Base-by-base conservation (phyloP, 2,329 filamentous ascomycete genomes). In the Epichloe sp. region DNA sequence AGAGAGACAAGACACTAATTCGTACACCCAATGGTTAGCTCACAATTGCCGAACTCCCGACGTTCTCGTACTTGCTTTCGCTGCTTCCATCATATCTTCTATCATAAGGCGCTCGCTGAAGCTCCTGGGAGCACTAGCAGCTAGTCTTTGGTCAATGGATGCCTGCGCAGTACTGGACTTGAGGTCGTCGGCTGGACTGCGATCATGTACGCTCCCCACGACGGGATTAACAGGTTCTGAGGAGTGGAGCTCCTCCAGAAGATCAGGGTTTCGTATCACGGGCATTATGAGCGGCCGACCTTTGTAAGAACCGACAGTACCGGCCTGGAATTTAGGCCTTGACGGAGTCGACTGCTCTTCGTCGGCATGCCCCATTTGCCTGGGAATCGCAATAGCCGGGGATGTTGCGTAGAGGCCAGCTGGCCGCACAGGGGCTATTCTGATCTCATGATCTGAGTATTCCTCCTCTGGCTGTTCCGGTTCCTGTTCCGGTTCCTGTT, bases 221-320 rank as follows among this genome's bases (percentile, higher is more conserved):
- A 78, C 78, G 21, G 68, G 71, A 53, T 67, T 70, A 45, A 78
- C 63, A 17, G 73, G 67, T 38, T 75, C 74, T 48, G 77, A 62
- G 11, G 71, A 70, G 11, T 68, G 71, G 2, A 75, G 75, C 56
- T 69, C 66, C 23, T 71, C 73, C 52, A 76, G 71, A 1, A 79
- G 50, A 21, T 74, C 69, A 8, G 73, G 68, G 47, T 75, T 69
- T 46, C 68, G 70, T 44, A 80, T 70, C 14, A 79, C 67, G 2
- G 73, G 71, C 65, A 79, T 76, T 37, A 70, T 67, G 46, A 80
- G 72, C 14, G 76, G 69, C 19, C 69, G 69, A 43, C 76, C 76
- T 57, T 72, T 76, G 57, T 77, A 78, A n/a, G 76, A 79, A 3
- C 76, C 76, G 14, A 75, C 61, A 6, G 72, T 74, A 17, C 68